These are phyloP conservation scores for Quercus suber DNA, from an alignment of 306 rosid genomes.

Conservation along the genomic window DNA sequence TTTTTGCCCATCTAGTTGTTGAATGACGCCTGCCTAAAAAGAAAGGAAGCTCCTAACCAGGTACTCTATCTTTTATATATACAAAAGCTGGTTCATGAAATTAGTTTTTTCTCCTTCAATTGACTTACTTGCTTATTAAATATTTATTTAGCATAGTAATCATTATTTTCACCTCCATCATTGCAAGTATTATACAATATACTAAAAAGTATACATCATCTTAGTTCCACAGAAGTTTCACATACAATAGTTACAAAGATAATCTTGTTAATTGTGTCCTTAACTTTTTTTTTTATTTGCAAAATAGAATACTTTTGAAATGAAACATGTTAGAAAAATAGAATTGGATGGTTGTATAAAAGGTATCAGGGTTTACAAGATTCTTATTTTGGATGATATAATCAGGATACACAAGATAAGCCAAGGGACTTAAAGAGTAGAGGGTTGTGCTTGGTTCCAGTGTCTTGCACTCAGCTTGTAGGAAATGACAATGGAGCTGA, in stretches of 20 bases:
- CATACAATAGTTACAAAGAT: neutral
- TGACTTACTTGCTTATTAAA: slow-evolving; percentile 1
- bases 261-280: neutral
- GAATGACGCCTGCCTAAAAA: slow-evolving; percentile 40
- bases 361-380: neutral
- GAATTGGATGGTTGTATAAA: neutral
- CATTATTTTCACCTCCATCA: slow-evolving; percentile 25
- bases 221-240: neutral
- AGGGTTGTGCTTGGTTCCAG: slow-evolving; percentile 83
- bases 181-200: slow-evolving; percentile 8
- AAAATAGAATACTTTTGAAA: neutral
- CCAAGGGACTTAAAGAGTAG: slow-evolving; percentile 63
- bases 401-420: slow-evolving; percentile 37
- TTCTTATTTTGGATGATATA: neutral
- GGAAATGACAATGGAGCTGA: slow-evolving; percentile 77
- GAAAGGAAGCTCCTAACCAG: slow-evolving; percentile 32
- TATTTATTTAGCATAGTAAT: slow-evolving; percentile 3
- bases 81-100: neutral
- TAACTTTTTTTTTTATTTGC: neutral
- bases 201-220: neutral
- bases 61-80: neutral
- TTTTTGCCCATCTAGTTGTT: slow-evolving; percentile 23
- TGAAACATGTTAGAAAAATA: neutral
- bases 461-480: slow-evolving; percentile 72
- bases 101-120: neutral